Evolutionary conservation across 2,329 filamentous ascomycete species (phyloP), one percentile per base, ranked within the genome.

Genomic region (Fusarium miscanthi): DNA sequence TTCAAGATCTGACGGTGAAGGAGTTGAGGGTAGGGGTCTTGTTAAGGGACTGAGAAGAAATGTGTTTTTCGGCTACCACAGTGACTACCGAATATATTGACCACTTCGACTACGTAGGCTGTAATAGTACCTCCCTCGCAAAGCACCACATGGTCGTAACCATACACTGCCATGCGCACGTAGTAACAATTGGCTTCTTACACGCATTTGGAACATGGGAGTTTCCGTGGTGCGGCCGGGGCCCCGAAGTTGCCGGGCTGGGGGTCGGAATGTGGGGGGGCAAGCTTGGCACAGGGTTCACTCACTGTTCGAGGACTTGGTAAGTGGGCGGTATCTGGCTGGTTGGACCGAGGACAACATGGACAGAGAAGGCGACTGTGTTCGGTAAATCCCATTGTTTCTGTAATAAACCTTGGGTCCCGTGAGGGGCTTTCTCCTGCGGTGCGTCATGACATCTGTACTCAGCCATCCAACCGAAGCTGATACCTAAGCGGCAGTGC

Each of bases 401-500:
- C 33, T 41, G 23, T 21, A 17, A 19, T 33, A 63, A 58, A 21
- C 27, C 21, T 25, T n/a, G 51, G 58, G 49, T 64, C 58, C 53
- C 27, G 41, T 72, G 59, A 49, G 53, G 17, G 51, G n/a, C 21
- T 31, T 37, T 31, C 37, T 41, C 31, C 23, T 33, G 45, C 25
- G 42, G 48, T 48, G 57, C 57, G 65, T 73, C 60, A 73, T 66
- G n/a, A 19, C 30, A 48, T 43, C 31, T 51, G 23, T 43, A 37
- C 60, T 73, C 48, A 70, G 70, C 69, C 65, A 62, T 72, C 53
- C 52, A 48, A 48, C 42, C 21, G 33, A 41, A 59, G 43, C 48
- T 63, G 46, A 56, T 48, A 30, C 40, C 30, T n/a, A 59, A 48
- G 65, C 53, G 65, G 70, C 70, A 48, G 70, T 66, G 69, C 70